Conservation (phyloP, 1,284 basidiomycete species). For the Ceratobasidium sp. region DNA sequence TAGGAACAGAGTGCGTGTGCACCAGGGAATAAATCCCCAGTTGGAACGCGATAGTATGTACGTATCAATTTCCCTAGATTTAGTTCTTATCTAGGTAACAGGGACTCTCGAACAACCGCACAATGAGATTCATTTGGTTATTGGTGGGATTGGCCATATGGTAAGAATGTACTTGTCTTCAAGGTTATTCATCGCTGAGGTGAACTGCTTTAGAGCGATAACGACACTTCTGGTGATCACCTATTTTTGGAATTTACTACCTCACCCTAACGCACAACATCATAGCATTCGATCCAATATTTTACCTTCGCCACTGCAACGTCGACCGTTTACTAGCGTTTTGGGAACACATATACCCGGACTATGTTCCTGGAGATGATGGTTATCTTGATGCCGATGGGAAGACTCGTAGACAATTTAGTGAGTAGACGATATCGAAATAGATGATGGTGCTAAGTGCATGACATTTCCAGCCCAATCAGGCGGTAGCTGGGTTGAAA, state of each 20-base stretch:
- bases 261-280: not conserved
- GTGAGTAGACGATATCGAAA: slow-evolving; percentile 12
- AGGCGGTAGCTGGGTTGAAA: slow-evolving; percentile 14
- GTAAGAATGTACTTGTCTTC: slow-evolving; percentile 1
- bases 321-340: slow-evolving; percentile 44
- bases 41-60: too few relatives aligned
- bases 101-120: slow-evolving; percentile 40
- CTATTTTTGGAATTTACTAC: not conserved
- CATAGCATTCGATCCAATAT: slow-evolving; percentile 45
- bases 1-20: too few relatives aligned
- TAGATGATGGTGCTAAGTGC: not conserved
- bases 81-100: not conserved
- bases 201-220: not conserved
- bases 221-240: slow-evolving; percentile 7
- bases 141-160: slow-evolving; percentile 41
- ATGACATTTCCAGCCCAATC: not conserved
- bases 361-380: slow-evolving; percentile 25
- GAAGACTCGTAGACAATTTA: slow-evolving; percentile 11
- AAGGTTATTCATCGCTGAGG: not conserved
- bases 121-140: slow-evolving; percentile 33
- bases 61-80: not conserved
- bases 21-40: too few relatives aligned
- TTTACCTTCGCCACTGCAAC: slow-evolving; percentile 46
- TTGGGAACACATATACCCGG: slow-evolving; percentile 45
- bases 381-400: slow-evolving; percentile 34